Evolutionary conservation across 106 monocot genomes (phyloP).

Genomic region (Hemerocallis citrina): DNA sequence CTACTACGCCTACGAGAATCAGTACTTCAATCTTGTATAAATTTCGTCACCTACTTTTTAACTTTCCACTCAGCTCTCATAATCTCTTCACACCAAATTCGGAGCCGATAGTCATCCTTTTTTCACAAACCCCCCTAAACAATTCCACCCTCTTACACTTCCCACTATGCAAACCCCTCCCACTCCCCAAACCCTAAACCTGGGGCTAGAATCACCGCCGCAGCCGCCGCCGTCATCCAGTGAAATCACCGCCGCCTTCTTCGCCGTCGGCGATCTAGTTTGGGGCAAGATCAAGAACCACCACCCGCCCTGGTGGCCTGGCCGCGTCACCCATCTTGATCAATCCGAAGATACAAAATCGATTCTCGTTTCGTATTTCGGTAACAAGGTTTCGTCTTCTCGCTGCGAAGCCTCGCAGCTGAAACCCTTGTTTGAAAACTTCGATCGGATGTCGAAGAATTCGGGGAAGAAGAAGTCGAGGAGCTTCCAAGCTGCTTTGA

Average conservation of each 20-base stretch:
- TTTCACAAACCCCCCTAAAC: too few relatives aligned
- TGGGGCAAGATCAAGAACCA: conserved; percentile 62
- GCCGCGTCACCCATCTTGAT: conserved; percentile 27
- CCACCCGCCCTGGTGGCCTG: conserved; percentile 87
- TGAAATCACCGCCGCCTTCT: background rate
- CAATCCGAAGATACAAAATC: background rate
- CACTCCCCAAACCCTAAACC: conserved; percentile 9
- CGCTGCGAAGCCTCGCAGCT: conserved; percentile 42
- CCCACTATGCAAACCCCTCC: background rate
- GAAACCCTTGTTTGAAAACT: conserved; percentile 36
- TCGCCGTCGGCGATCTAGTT: conserved; percentile 43
- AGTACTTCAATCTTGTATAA: too few relatives aligned
- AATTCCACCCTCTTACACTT: background rate
- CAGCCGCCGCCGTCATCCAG: background rate
- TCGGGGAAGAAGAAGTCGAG: conserved; percentile 25
- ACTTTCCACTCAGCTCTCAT: too few relatives aligned
- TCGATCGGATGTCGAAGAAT: conserved; percentile 29
- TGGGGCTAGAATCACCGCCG: background rate
- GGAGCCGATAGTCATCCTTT: too few relatives aligned
- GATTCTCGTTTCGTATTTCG: conserved; percentile 30
- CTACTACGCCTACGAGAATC: too few relatives aligned
- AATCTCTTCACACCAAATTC: too few relatives aligned
- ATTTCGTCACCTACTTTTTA: too few relatives aligned
- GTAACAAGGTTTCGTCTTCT: conserved; percentile 11
- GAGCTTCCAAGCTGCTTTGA: conserved; percentile 34